Base-by-base conservation (phyloP, 345 rosid genomes). In the Lepidium sativum region DNA sequence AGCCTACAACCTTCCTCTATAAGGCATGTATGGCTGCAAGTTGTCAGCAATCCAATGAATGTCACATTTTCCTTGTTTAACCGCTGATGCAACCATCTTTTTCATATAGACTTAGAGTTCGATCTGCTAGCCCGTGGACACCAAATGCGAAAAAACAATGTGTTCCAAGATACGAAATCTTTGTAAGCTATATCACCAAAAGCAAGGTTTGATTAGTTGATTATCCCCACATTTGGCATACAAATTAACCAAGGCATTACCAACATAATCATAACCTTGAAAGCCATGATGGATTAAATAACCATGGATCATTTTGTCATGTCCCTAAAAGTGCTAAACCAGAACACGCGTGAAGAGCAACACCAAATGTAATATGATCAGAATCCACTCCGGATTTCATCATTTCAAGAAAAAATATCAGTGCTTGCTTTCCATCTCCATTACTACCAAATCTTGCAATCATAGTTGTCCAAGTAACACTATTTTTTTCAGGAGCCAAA, bases 1-100 rank as follows among this genome's bases (percentile, higher is more conserved):
- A 84, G 18, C 27, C n/a, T n/a, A 9, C 78, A 64, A 32, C 92
- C 97, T 78, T 82, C 58, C 51, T 84, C 73, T 39, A 87, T 45
- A 40, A 87, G 82, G 1, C 97, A n/a, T n/a, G n/a, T n/a, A 70
- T 90, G 97, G 77, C 97, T 87, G 40, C 97, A 90, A 65, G 87
- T 79, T 75, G 84, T 79, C 47, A 87, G 45, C 68, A 90, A 50
- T 60, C 95, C 84, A 16, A 85, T 81, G 72, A 90, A 90, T 55
- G 90, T 90, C 16, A 84, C 82, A 12, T 80, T 79, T 69, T 85
- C n/a, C 97, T 16, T 92, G 97, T 33, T 71, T 84, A 43, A 20
- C 45, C 48, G 86, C 84, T 1, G 78, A 77, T 38, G 71, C 80
- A 41, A 79, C 31, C 97, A 87, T 84, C n/a, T 32, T 69, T 68